Percentiles rank a stretch among this genome's conserved stretches.
Evolutionary conservation across 1,284 basidiomycete species (phyloP).

Genomic region (Waitea zeae): DNA sequence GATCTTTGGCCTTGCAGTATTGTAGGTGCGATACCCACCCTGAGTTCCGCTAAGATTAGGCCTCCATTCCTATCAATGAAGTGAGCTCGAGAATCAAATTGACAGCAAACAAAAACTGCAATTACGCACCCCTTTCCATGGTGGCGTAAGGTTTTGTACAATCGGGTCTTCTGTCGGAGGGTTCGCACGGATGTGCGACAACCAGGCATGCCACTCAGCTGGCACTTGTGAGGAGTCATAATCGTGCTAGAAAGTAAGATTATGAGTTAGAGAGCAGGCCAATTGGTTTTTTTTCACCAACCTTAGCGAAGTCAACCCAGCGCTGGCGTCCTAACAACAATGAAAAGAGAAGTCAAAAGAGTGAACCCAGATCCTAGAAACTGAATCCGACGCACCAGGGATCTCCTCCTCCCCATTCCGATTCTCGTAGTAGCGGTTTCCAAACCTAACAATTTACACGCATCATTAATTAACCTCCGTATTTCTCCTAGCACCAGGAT

Average conservation of each 20-base stretch:
- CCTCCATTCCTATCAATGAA: too few relatives aligned
- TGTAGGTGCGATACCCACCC: slow-evolving; percentile 78
- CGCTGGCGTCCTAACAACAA: slow-evolving; percentile 59
- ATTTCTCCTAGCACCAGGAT: not conserved
- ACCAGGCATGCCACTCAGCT: slow-evolving; percentile 91
- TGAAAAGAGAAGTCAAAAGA: not conserved
- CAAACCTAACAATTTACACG: slow-evolving; percentile 47
- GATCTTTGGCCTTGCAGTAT: slow-evolving; percentile 71
- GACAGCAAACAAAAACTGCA: slow-evolving; percentile 1
- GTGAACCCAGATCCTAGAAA: not conserved
- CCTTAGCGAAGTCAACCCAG: slow-evolving; percentile 86
- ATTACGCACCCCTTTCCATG: slow-evolving; percentile 78
- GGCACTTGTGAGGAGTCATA: slow-evolving; percentile 83
- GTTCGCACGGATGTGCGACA: slow-evolving; percentile 75
- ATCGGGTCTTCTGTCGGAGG: slow-evolving; percentile 64
- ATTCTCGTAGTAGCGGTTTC: slow-evolving; percentile 88
- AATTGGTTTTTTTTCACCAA: slow-evolving; percentile 13
- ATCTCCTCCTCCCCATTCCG: slow-evolving; percentile 69
- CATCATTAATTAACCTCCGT: not conserved
- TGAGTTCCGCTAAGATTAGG: slow-evolving; percentile 86
- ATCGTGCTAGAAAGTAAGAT: slow-evolving; percentile 38
- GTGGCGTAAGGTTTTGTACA: slow-evolving; percentile 46
- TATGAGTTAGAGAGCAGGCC: not conserved
- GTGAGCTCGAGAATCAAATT: not conserved
- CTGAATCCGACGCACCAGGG: slow-evolving; percentile 38